Conservation (phyloP, 176 grass and related monocot genomes). For the Calamus simplicifolius region DNA sequence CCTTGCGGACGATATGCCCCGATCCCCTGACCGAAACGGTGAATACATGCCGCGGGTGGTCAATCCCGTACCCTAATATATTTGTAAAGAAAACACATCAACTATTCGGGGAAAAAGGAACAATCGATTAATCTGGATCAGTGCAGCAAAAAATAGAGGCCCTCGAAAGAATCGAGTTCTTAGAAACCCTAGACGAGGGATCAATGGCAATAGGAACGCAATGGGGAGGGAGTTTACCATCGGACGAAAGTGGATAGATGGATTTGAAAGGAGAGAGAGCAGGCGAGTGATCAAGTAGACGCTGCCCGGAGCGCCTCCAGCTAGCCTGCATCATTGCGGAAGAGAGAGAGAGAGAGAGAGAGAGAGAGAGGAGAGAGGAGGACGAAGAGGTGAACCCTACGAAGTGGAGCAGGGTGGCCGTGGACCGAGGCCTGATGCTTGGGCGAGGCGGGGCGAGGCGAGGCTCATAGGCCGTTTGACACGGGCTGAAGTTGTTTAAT, state of each 20-base stretch:
- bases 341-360: neutral
- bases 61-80: slow-evolving; percentile 15
- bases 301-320: slow-evolving; percentile 16
- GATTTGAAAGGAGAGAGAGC: slow-evolving; percentile 22
- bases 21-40: slow-evolving; percentile 55
- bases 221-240: slow-evolving; percentile 13
- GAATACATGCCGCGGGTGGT: slow-evolving; percentile 47
- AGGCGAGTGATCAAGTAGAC: slow-evolving; percentile 25
- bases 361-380: neutral
- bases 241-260: slow-evolving; percentile 21
- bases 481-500: no score
- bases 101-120: no score
- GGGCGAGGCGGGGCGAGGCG: no score
- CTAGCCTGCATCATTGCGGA: slow-evolving; percentile 26
- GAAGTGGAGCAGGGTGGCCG: neutral
- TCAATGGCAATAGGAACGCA: no score
- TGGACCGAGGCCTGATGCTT: no score
- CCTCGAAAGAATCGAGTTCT: no score
- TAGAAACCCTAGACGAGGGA: no score
- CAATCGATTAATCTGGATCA: no score
- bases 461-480: no score
- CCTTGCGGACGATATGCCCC: slow-evolving; percentile 76
- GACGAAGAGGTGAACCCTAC: no score
- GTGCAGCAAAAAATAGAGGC: no score
- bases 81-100: no score